phyloP scores from a whole-genome alignment of 345 rosid genomes.

The Linum usitatissimum region DNA sequence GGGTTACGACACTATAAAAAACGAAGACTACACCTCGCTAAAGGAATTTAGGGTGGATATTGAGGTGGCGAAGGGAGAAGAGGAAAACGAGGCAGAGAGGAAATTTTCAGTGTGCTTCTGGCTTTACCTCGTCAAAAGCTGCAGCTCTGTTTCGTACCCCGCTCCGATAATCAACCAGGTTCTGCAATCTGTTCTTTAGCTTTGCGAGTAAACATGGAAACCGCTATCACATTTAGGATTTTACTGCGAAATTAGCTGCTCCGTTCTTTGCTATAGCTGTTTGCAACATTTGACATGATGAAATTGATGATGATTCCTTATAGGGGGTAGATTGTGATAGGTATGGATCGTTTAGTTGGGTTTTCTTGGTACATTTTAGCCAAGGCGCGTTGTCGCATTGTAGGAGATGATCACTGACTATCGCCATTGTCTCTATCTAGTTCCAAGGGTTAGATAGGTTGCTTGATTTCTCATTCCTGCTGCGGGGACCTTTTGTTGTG shows the following conservation, averaged over 20 bases:
- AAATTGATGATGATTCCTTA: background rate
- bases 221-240: no score
- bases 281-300: background rate
- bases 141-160: constrained; percentile 30
- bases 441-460: no score
- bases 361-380: no score
- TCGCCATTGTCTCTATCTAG: no score
- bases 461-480: no score
- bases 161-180: constrained; percentile 52
- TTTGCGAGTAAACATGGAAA: background rate
- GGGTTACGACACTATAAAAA: constrained; percentile 31
- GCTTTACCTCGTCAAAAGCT: constrained; percentile 45
- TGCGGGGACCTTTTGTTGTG: no score
- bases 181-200: background rate
- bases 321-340: background rate
- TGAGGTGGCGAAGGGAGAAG: constrained; percentile 13
- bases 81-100: constrained; percentile 16
- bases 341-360: background rate
- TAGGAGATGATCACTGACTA: no score
- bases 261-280: no score
- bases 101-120: constrained; percentile 49
- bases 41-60: constrained; percentile 15
- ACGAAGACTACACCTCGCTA: constrained; percentile 32
- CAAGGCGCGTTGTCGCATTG: no score
- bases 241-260: no score